Evolutionary conservation across 1,284 basidiomycete genomes (phyloP).

Genomic region (Gastroboletus turbinatus): DNA sequence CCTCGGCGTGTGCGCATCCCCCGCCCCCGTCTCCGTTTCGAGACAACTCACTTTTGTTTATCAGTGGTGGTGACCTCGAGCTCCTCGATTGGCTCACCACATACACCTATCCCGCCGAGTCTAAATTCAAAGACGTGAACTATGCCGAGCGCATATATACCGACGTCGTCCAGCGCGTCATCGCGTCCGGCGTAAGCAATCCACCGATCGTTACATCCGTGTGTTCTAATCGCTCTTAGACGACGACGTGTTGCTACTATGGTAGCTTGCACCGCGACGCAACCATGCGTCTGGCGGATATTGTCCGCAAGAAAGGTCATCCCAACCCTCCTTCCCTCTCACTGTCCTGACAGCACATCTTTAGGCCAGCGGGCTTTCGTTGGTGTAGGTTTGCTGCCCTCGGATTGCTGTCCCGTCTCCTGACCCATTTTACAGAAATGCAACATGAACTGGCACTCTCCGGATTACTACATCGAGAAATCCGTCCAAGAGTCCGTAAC

Average conservation of each 20-base stretch:
- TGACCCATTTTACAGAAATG: slow-evolving; percentile 70
- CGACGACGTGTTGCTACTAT: slow-evolving; percentile 93
- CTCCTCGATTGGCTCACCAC: slow-evolving; percentile 90
- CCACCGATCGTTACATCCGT: neutral
- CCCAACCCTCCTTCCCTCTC: neutral
- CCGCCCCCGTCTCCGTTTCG: neutral
- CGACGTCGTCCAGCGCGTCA: slow-evolving; percentile 71
- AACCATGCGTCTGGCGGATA: slow-evolving; percentile 79
- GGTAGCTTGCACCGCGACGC: slow-evolving; percentile 81
- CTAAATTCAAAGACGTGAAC: slow-evolving; percentile 68
- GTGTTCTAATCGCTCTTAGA: slow-evolving; percentile 45
- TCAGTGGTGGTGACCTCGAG: slow-evolving; percentile 74
- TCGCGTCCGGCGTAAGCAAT: slow-evolving; percentile 72
- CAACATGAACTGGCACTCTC: slow-evolving; percentile 84
- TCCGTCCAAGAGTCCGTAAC: slow-evolving; percentile 56
- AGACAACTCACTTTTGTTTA: slow-evolving; percentile 5
- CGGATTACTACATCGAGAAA: slow-evolving; percentile 72
- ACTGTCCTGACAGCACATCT: slow-evolving; percentile 1
- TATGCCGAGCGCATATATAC: slow-evolving; percentile 77
- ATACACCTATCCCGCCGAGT: slow-evolving; percentile 89
- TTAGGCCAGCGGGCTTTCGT: slow-evolving; percentile 86
- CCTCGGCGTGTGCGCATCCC: slow-evolving; percentile 60
- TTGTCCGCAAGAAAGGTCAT: slow-evolving; percentile 65
- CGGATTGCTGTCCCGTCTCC: neutral
- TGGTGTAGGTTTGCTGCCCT: slow-evolving; percentile 52